Conservation (phyloP, 768 basidiomycete species). For the Boletales sp. region DNA sequence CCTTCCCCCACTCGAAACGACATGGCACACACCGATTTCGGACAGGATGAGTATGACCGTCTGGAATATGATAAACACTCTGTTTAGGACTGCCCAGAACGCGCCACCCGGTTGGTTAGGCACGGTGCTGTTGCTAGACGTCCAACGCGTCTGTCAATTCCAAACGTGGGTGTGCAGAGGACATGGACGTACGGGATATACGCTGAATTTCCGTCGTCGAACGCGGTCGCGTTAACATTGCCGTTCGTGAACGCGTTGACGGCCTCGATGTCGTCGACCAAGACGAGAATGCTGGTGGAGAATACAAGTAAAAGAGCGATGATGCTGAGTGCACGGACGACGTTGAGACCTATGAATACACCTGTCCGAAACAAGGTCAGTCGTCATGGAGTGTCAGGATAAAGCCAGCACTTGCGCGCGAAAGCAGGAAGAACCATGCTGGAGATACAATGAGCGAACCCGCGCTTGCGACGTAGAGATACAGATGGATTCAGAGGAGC, state of each 20-base stretch:
- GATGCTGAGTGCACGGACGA: conserved; percentile 70
- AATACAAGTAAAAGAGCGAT: conserved; percentile 79
- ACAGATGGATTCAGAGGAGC: conserved; percentile 4
- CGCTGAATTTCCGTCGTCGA: conserved; percentile 56
- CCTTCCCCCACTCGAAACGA: neutral
- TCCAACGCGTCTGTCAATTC: neutral
- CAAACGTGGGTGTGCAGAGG: neutral
- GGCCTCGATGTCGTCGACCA: conserved; percentile 72
- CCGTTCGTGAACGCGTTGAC: conserved; percentile 60
- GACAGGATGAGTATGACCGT: conserved; percentile 62
- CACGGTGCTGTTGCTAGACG: conserved; percentile 68
- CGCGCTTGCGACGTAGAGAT: conserved; percentile 15
- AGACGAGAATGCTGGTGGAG: conserved; percentile 65
- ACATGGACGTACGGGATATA: conserved; percentile 61
- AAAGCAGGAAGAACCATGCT: conserved; percentile 26
- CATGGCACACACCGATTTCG: conserved; percentile 35
- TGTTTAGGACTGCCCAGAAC: conserved; percentile 88
- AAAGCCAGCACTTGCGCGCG: conserved; percentile 19
- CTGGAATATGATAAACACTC: conserved; percentile 82
- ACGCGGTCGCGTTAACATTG: conserved; percentile 35
- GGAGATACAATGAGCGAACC: conserved; percentile 13
- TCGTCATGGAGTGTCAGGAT: neutral
- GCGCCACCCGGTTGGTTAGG: conserved; percentile 90
- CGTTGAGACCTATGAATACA: conserved; percentile 75
- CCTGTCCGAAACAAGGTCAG: conserved; percentile 23